phyloP scores from a whole-genome alignment of 768 basidiomycete genomes.

The Suillus alpinus region DNA sequence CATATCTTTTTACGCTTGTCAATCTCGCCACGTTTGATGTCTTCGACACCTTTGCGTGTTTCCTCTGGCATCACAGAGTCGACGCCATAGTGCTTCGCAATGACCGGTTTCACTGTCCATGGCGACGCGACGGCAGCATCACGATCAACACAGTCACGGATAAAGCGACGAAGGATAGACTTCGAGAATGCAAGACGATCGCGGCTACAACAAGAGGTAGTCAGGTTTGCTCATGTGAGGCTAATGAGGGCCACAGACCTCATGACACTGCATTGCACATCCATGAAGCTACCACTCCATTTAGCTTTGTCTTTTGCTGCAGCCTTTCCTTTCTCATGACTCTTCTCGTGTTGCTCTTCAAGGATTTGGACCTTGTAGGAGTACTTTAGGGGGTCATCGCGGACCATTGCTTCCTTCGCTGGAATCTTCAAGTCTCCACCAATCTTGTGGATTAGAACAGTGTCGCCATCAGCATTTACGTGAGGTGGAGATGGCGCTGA shows the following conservation, averaged over 20 bases:
- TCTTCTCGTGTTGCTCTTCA: constrained; percentile 70
- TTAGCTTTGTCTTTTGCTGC: constrained; percentile 58
- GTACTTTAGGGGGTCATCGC: constrained; percentile 81
- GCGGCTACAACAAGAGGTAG: constrained; percentile 51
- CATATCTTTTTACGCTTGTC: constrained; percentile 91
- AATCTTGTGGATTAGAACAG: constrained; percentile 60
- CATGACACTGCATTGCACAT: constrained; percentile 77
- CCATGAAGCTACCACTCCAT: constrained; percentile 75
- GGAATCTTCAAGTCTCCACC: constrained; percentile 78
- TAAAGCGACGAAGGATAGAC: constrained; percentile 93
- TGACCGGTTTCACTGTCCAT: constrained; percentile 88
- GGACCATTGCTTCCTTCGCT: constrained; percentile 61
- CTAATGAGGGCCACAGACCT: constrained; percentile 50
- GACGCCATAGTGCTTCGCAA: constrained; percentile 85
- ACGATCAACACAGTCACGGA: constrained; percentile 92
- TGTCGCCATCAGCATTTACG: constrained; percentile 46
- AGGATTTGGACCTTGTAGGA: constrained; percentile 86
- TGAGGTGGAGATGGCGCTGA: constrained; percentile 43
- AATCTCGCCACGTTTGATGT: constrained; percentile 81
- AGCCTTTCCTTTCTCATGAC: constrained; percentile 56
- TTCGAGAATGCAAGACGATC: constrained; percentile 96
- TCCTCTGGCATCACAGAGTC: constrained; percentile 84
- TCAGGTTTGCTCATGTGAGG: constrained; percentile 2
- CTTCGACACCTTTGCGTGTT: constrained; percentile 74
- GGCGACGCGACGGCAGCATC: constrained; percentile 91